These are phyloP conservation scores for Dothistroma pini DNA, from an alignment of 2,329 filamentous ascomycete species.

Conservation along the genomic window DNA sequence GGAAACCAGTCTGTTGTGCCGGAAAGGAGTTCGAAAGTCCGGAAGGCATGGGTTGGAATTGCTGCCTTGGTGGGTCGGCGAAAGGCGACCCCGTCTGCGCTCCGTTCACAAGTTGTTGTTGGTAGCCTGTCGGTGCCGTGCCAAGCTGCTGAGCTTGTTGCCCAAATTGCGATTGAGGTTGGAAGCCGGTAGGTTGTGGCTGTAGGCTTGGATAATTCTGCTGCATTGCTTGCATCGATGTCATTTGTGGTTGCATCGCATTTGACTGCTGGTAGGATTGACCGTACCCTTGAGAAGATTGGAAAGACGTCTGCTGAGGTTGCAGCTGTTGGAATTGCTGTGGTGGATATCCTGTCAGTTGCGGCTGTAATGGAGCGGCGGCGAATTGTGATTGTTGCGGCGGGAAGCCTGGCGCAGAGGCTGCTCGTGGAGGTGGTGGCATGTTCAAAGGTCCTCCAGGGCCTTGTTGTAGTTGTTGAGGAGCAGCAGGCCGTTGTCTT, in stretches of 20 bases:
- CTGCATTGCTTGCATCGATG: slow-evolving; percentile 16
- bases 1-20: slow-evolving; percentile 53
- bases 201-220: slow-evolving; percentile 31
- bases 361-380: slow-evolving; percentile 72
- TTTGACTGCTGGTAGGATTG: slow-evolving; percentile 40
- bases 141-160: slow-evolving; percentile 20
- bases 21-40: slow-evolving; percentile 35
- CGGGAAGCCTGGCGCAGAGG: slow-evolving; percentile 74
- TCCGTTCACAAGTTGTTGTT: slow-evolving; percentile 51
- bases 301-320: slow-evolving; percentile 39
- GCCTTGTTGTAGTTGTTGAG: slow-evolving; percentile 56
- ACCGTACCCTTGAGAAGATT: slow-evolving; percentile 18
- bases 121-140: slow-evolving; percentile 36
- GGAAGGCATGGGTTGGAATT: slow-evolving; percentile 37
- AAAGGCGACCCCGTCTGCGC: slow-evolving; percentile 49
- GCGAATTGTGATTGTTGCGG: slow-evolving; percentile 63
- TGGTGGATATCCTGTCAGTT: slow-evolving; percentile 68
- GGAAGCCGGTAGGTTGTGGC: slow-evolving; percentile 41
- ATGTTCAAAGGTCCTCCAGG: slow-evolving; percentile 62
- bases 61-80: slow-evolving; percentile 52
- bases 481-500: slow-evolving; percentile 67
- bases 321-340: slow-evolving; percentile 38
- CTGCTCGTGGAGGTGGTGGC: slow-evolving; percentile 74
- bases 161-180: slow-evolving; percentile 20
- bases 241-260: slow-evolving; percentile 30